Percentiles rank a stretch among this genome's conserved stretches.
Conservation (phyloP, 1,284 basidiomycete species). For the Golubevia pallescens region DNA sequence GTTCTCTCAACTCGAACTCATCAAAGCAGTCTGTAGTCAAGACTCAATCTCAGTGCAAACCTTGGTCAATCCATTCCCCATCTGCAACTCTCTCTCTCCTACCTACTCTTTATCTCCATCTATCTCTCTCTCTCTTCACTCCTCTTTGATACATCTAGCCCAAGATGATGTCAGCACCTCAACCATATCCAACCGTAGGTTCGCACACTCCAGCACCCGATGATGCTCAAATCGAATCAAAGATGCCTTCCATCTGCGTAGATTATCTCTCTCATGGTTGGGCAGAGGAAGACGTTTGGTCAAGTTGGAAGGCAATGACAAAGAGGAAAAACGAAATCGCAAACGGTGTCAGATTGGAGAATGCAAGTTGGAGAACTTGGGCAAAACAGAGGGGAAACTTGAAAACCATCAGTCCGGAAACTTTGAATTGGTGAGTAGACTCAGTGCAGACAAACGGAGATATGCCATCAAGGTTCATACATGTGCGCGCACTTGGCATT, state of each 20-base stretch:
- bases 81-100: too few species aligned
- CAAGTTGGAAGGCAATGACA: slow-evolving; percentile 97
- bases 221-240: slow-evolving; percentile 57
- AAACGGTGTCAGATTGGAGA: slow-evolving; percentile 92
- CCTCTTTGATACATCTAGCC: slow-evolving; percentile 5
- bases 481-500: too few species aligned
- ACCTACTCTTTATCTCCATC: too few species aligned
- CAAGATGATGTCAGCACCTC: slow-evolving; percentile 61
- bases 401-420: slow-evolving; percentile 93
- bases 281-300: slow-evolving; percentile 98
- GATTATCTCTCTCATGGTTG: slow-evolving; percentile 86
- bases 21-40: too few species aligned
- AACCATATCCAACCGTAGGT: slow-evolving; percentile 54
- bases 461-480: too few species aligned
- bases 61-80: too few species aligned
- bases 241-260: slow-evolving; percentile 71
- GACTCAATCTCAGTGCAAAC: too few species aligned
- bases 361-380: slow-evolving; percentile 98
- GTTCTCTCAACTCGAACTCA: too few species aligned
- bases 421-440: slow-evolving; percentile 86
- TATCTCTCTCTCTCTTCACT: too few species aligned
- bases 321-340: slow-evolving; percentile 97
- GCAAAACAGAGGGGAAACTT: slow-evolving; percentile 98
- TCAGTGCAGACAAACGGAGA: too few species aligned
- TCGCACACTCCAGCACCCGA: slow-evolving; percentile 54